Evolutionary conservation across 225 moss, liverwort and hornwort genomes (phyloP), one percentile per base, ranked within the genome.

Genomic region (Bryum argenteum): DNA sequence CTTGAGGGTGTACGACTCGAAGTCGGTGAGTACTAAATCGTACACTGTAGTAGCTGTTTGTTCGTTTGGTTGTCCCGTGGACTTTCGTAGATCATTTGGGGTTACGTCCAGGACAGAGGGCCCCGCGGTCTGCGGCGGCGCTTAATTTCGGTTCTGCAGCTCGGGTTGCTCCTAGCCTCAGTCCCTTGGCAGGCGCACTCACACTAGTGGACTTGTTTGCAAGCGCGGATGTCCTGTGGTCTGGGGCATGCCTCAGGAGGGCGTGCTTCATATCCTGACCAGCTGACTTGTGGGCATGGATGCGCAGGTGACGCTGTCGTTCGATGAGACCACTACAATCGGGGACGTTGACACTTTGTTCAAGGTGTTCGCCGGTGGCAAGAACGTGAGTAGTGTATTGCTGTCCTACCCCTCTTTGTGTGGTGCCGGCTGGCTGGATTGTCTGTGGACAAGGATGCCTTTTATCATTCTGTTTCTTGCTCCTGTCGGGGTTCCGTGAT

Each of bases 251-350:
- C 13, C 19, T 6, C 58, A 10, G 20, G 10, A 20, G 14, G 9
- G 45, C 67, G 16, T 45, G 18, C 38, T 63, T 26, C 26, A 23
- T 24, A 24, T 33, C 1, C 20, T 75, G 65, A 64, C 26, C 42
- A 16, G 6, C 63, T 63, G 26, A 72, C 53, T 54, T 40, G 24
- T 43, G 23, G 28, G 68, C 18, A 39, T 45, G 5, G 12, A 54
- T 72, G 55, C 65, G 59, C 78, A 95, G 95, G 72, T 96, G 11
- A 97, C 94, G 8, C 66, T 92, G 56, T 84, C 97, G 4, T 97
- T 97, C 54, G 97, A 97, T 65, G 97, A 97, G 83, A 94, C 94
- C 9, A 87, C 92, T 13, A 85, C 79, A 21, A 45, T 94, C 18
- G 90, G 72, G 51, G 94, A 97, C 73, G 89, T 97, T 63, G 69